Conservation (phyloP, 1,284 basidiomycete species). For the Marasmius tenuissimus region DNA sequence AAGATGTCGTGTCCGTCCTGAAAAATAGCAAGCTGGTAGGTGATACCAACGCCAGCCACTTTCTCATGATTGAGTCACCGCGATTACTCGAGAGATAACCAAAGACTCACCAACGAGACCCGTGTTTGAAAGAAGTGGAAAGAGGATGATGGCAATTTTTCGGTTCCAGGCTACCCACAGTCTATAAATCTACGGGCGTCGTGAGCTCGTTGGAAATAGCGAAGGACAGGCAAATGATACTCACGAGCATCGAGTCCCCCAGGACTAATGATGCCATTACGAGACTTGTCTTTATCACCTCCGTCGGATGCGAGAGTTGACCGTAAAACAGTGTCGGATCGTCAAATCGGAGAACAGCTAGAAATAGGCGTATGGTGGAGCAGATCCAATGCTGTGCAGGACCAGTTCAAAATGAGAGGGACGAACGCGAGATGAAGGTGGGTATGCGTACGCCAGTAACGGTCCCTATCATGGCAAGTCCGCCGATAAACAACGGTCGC, state of each 20-base stretch:
- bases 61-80: not conserved
- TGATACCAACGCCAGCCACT: not conserved
- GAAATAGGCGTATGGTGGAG: not conserved
- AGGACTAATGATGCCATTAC: not conserved
- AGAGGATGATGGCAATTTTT: not conserved
- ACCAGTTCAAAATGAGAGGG: not conserved
- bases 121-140: not conserved
- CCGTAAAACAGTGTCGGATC: not conserved
- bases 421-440: not conserved
- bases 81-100: not conserved
- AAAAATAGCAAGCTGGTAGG: not conserved
- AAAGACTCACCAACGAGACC: not conserved
- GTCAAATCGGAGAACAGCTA: not conserved
- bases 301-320: not conserved
- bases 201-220: not conserved
- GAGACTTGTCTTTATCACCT: not conserved
- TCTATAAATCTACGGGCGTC: not conserved
- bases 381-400: not conserved
- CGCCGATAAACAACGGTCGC: not conserved
- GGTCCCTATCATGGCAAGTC: not conserved
- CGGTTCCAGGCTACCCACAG: not conserved
- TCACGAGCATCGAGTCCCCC: not conserved
- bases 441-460: not conserved
- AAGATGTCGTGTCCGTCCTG: not conserved
- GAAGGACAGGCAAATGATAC: not conserved